Evolutionary conservation across 1,139 yeast species (phyloP).

Genomic region (Sugiyamaella japonica): DNA sequence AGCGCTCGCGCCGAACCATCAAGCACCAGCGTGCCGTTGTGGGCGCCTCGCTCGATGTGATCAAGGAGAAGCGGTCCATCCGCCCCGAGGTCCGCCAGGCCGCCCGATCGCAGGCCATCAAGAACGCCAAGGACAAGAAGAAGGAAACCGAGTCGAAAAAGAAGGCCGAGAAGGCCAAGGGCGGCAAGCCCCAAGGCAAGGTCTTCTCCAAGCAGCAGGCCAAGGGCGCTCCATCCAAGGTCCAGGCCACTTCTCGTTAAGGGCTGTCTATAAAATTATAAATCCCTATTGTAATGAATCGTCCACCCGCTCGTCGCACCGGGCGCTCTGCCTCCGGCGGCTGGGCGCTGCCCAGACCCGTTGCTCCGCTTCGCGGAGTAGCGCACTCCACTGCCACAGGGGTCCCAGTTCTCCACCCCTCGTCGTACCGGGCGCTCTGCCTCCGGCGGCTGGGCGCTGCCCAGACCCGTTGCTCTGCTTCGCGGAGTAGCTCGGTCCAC

Average conservation of each 20-base stretch:
- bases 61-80: conserved; percentile 95
- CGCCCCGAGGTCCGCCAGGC: conserved; percentile 99
- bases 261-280: conserved; percentile 8
- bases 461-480: not conserved
- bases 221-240: conserved; percentile 53
- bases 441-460: not conserved
- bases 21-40: conserved; percentile 99
- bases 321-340: no score
- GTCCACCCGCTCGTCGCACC: no score
- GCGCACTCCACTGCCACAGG: no score
- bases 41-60: conserved; percentile 98
- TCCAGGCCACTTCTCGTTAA: conserved; percentile 96
- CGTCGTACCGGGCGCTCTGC: no score
- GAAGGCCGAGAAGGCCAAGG: conserved; percentile 92
- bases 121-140: conserved; percentile 94
- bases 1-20: conserved; percentile 96
- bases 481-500: not conserved
- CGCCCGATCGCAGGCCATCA: conserved; percentile 88
- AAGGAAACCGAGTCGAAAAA: conserved; percentile 90
- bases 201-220: conserved; percentile 49
- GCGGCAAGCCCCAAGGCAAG: conserved; percentile 88
- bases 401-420: no score
- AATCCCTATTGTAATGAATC: conserved; percentile 11
- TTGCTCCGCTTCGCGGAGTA: no score
- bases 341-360: no score